Percentiles rank a stretch among this genome's conserved stretches.
Evolutionary conservation across 306 rosid genomes (phyloP).

Genomic region (Astragalus membranaceus): DNA sequence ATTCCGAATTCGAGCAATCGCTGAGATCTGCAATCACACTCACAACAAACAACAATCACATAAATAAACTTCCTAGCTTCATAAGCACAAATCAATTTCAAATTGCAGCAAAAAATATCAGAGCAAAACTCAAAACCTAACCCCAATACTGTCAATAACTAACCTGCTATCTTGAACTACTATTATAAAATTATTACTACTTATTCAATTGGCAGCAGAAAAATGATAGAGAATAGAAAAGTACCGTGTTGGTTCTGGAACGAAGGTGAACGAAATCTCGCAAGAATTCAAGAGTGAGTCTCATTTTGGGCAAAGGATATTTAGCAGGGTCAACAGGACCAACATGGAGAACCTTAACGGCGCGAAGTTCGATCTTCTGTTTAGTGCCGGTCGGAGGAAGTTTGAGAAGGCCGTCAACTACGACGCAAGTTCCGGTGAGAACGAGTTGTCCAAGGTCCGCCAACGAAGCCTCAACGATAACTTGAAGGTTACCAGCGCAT

Average conservation of each 20-base stretch:
- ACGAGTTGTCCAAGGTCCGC: constrained; percentile 73
- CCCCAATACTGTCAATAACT: not conserved
- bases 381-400: constrained; percentile 71
- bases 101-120: not conserved
- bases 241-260: constrained; percentile 80
- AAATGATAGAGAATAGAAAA: not conserved
- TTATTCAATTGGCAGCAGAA: not conserved
- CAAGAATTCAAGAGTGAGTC: constrained; percentile 68
- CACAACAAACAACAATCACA: not conserved
- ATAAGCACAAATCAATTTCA: not conserved
- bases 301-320: constrained; percentile 80
- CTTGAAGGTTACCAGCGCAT: constrained; percentile 73
- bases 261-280: constrained; percentile 89
- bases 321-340: constrained; percentile 83
- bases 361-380: constrained; percentile 88
- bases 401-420: constrained; percentile 68
- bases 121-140: not conserved
- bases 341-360: constrained; percentile 62
- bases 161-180: not conserved
- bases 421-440: constrained; percentile 71
- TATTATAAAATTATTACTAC: no score
- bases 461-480: constrained; percentile 69
- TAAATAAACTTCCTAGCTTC: not conserved
- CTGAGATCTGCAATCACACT: constrained; percentile 59
- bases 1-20: constrained; percentile 77